These are phyloP conservation scores for Penicillium sp. DNA, from an alignment of 2,329 filamentous ascomycete genomes.

Conservation along the genomic window DNA sequence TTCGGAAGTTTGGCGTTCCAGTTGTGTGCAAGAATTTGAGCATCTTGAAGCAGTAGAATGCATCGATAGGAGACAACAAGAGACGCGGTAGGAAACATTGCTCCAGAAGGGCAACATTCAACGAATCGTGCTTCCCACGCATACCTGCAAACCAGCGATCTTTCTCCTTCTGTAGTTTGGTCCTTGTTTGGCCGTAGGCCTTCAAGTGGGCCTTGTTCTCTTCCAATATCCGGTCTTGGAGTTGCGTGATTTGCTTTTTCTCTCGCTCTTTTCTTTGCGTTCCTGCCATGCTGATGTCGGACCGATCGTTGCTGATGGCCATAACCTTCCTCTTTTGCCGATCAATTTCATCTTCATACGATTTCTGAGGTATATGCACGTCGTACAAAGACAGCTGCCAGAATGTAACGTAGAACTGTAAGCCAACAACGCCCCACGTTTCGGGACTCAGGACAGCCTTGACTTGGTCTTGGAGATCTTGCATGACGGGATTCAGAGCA, in stretches of 20 bases:
- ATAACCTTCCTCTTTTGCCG: constrained; percentile 59
- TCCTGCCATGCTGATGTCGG: constrained; percentile 61
- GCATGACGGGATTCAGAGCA: constrained; percentile 55
- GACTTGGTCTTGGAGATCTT: constrained; percentile 63
- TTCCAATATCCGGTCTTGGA: constrained; percentile 58
- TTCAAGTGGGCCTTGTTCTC: constrained; percentile 65
- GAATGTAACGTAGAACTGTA: constrained; percentile 80
- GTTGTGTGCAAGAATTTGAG: constrained; percentile 78
- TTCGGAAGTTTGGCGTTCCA: constrained; percentile 75
- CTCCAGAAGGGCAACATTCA: constrained; percentile 73
- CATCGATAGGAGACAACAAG: constrained; percentile 73
- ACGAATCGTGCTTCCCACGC: constrained; percentile 53
- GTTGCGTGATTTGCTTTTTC: constrained; percentile 59
- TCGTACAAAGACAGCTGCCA: constrained; percentile 84
- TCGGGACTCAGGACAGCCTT: constrained; percentile 52
- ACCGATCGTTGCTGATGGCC: constrained; percentile 60
- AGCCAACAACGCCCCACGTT: constrained; percentile 61
- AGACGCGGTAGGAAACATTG: constrained; percentile 86
- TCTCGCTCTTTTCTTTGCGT: constrained; percentile 60
- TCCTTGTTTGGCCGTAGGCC: constrained; percentile 57
- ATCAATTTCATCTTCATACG: constrained; percentile 68
- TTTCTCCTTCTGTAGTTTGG: constrained; percentile 66
- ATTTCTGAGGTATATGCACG: constrained; percentile 63
- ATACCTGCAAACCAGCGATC: constrained; percentile 65
- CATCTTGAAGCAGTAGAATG: constrained; percentile 79